Evolutionary conservation across 2,329 filamentous ascomycete genomes (phyloP), one percentile per base, ranked within the genome.

Genomic region (Intubia oerlemansii): DNA sequence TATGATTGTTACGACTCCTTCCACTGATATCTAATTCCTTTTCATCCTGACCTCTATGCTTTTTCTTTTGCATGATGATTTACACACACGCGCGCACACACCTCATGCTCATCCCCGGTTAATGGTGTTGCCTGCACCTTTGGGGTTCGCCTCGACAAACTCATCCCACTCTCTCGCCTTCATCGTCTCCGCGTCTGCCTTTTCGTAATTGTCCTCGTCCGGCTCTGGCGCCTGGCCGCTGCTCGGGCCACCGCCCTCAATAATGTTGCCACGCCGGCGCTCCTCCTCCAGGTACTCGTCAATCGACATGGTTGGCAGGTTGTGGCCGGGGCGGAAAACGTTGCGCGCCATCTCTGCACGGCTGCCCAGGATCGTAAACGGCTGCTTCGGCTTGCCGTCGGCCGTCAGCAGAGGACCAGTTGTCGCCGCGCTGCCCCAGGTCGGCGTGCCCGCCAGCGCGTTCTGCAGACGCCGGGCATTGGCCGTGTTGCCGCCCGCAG

Each of bases 201-300:
- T 79, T n/a, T 84, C 78, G 35, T 78, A 53, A 45, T 95, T 68
- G 46, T 98, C 88, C 54, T 95, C 88, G 45, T 98, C 78, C 5
- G 78, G 65, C 47, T 81, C 72, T 2, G 71, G 66, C 37, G 61
- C 59, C 16, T 67, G 54, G 11, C 64, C 67, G 39, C 71, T 77
- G 38, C 74, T 67, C 42, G 78, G 77, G 12, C 84, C 84, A 17
- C 82, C 82, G 20, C 84, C 88, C 44, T 93, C 77, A 31, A 95
- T 79, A 33, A 98, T 84, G 13, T 80, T 80, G 11, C 88, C 88
- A 36, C 78, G 60, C 39, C 66, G 64, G 44, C 66, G 65, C 54
- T 95, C 88, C 50, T 95, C 85, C 29, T 90, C 88, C 11, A 98
- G 58, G 44, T 95, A 98, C 53, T 98, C 88, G 41, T 98, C 88